Evolutionary conservation across 176 grass and related monocot species (phyloP), one percentile per base, ranked within the genome.

Genomic region (Thinopyrum elongatum): DNA sequence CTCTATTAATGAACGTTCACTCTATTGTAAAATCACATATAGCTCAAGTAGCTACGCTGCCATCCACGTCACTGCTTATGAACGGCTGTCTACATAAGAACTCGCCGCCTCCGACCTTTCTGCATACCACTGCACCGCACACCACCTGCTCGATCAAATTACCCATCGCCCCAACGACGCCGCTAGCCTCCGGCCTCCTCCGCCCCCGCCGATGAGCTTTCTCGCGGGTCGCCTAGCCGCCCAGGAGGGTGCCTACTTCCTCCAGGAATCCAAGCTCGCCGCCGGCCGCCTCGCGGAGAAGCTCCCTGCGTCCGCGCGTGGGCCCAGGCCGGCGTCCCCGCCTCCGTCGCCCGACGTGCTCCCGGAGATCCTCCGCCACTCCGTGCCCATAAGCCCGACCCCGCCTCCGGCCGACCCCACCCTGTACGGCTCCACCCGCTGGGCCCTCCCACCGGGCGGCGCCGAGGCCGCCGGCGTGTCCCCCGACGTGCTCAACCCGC

Each of bases 291-390:
- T 93, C 73, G 92, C 92, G 60, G 68, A 89, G 75, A 92, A 92
- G 83, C 86, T 97, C 51, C 87, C 88, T 25, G 55, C 85, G 26
- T 76, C 92, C 6, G 15, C 38, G 22, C 49, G 33, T n/a, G 86
- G 71, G 22, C 8, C 14, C 33, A 41, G 41, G 31, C 26, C 55
- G 16, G 55, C 78, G 31, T 4, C 61, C 33, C 15, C 69, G 23
- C 84, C 38, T 64, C 74, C 76, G 59, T 74, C 82, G 51, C 87
- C 92, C 13, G 92, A 97, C 83, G 92, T 97, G 61, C 90, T 97
- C 8, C 95, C 95, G 10, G 95, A 97, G 90, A 92, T 97, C 80
- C 92, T 97, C 80, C 95, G 92, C 65, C 95, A 97, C 88, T 85
- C 88, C 17, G 34, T 97, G 28, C 92, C 95, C 33, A 90, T 97